Evolutionary conservation across 2,329 filamentous ascomycete species (phyloP), one percentile per base, ranked within the genome.

Genomic region (Teratosphaeria epicoccoides): DNA sequence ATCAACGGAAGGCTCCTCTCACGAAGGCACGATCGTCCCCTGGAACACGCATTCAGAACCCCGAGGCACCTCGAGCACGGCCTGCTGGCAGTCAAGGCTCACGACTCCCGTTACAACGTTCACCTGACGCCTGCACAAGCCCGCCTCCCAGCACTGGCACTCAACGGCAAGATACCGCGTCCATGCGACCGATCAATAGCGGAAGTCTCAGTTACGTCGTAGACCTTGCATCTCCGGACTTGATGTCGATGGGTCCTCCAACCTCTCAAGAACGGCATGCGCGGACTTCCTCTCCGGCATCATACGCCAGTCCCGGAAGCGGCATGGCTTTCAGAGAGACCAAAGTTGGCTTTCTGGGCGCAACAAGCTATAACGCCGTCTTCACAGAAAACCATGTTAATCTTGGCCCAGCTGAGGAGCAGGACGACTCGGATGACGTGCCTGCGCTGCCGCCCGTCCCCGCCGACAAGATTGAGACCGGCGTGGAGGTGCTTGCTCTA

Each of bases 341-440:
- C 37, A 63, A 61, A 43, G 61, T 60, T 12, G 65, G 65, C 2
- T 67, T 66, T 33, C 58, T 68, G 2, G 64, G 65, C 0, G 55
- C 64, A 4, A 66, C 65, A 7, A 61, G 59, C 49, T 68, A 65
- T 46, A 63, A 59, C 7, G 64, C 64, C 10, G 59, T 67, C n/a
- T 68, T 64, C 47, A 63, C 59, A 0, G 64, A 68, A 43, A 64
- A 67, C 49, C 48, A 56, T 12, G 55, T 28, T 11, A 64, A 61
- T 46, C 47, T 66, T 2, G 59, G 57, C 9, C 49, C 55, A 11
- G 52, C 55, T 7, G 25, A 55, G 47, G 43, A 55, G 24, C 52
- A 57, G 4, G 60, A 64, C 5, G 56, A 55, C n/a, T 24, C 56
- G 3, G 58, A 64, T 10, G 58, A 62, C 26, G 44, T 52, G 14